Conservation (phyloP, 352 stramenopile species). For the Aphanomyces cochlioides region DNA sequence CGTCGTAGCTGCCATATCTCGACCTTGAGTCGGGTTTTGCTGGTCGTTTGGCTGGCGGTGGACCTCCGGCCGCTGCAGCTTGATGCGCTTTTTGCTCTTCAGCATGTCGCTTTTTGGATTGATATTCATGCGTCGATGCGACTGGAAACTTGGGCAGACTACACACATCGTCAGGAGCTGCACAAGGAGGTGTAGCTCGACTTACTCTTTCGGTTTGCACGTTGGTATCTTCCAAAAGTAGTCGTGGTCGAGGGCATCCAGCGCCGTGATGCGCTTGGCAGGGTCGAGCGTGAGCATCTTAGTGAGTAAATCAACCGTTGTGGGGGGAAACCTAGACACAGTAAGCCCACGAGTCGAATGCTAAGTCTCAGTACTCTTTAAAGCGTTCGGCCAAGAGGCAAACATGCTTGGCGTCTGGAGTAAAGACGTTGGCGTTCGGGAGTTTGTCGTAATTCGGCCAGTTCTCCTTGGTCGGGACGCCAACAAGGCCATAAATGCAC, state of each 20-base stretch:
- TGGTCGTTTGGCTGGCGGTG: background rate
- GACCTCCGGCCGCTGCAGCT: background rate
- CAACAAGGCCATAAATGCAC: constrained; percentile 73
- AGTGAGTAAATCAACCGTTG: constrained; percentile 87
- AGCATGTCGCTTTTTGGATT: constrained; percentile 81
- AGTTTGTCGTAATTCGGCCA: constrained; percentile 79
- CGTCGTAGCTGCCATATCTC: no score
- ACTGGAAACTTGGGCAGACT: constrained; percentile 84
- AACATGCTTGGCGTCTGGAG: constrained; percentile 75
- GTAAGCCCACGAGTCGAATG: no score
- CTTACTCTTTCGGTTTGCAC: constrained; percentile 78
- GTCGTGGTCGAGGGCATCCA: constrained; percentile 93
- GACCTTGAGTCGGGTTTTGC: no score
- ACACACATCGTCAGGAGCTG: background rate
- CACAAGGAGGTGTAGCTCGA: constrained; percentile 5
- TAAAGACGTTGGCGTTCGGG: constrained; percentile 56
- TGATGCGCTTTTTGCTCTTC: constrained; percentile 42
- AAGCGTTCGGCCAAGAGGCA: constrained; percentile 67
- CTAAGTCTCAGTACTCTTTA: constrained; percentile 52
- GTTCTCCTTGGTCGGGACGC: constrained; percentile 71
- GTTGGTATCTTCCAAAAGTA: constrained; percentile 93
- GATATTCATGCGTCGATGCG: constrained; percentile 78
- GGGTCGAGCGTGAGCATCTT: constrained; percentile 95
- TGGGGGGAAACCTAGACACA: constrained; percentile 54
- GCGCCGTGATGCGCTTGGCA: constrained; percentile 89